phyloP scores from a whole-genome alignment of 2,329 filamentous ascomycete species.

The Zarea fungicola region DNA sequence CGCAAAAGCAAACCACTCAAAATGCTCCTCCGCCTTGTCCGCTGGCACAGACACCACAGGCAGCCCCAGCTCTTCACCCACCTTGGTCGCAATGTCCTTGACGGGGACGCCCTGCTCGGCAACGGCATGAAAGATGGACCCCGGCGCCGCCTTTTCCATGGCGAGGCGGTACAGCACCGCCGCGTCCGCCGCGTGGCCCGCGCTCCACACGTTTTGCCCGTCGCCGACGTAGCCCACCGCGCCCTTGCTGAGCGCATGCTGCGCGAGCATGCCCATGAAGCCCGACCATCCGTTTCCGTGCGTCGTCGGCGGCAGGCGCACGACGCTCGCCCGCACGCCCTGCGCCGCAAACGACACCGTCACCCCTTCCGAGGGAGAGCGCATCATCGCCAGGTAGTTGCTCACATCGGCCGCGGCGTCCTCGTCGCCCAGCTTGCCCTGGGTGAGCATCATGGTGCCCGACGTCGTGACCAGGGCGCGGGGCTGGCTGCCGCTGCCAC shows the following conservation, averaged over 20 bases:
- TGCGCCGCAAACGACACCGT: constrained; percentile 21
- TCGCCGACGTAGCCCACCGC: constrained; percentile 30
- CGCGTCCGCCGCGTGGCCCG: constrained; percentile 33
- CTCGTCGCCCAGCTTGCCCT: constrained; percentile 25
- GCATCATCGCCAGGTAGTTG: constrained; percentile 11
- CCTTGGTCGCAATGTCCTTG: constrained; percentile 29
- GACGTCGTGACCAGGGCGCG: constrained; percentile 28
- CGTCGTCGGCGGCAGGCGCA: constrained; percentile 34
- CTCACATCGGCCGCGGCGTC: constrained; percentile 20
- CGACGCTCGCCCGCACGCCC: constrained; percentile 27
- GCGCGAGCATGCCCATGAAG: constrained; percentile 25
- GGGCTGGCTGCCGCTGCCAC: constrained; percentile 24
- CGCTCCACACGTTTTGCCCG: constrained; percentile 31
- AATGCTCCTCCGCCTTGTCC: constrained; percentile 24
- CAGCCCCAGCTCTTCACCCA: constrained; percentile 30
- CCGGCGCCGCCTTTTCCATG: constrained; percentile 31
- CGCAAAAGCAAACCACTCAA: constrained; percentile 22
- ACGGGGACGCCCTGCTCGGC: constrained; percentile 29
- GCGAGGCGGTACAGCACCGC: constrained; percentile 31
- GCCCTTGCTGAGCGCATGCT: constrained; percentile 24
- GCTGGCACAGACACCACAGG: constrained; percentile 23
- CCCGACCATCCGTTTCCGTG: constrained; percentile 30
- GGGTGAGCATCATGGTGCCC: constrained; percentile 27
- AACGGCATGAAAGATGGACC: constrained; percentile 31
- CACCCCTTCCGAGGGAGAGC: constrained; percentile 22